A percentile compares a stretch with the other conserved stretches of the same genome.
Evolutionary conservation across 169 alveolate species (phyloP).

Genomic region (Eimeria falciformis): DNA sequence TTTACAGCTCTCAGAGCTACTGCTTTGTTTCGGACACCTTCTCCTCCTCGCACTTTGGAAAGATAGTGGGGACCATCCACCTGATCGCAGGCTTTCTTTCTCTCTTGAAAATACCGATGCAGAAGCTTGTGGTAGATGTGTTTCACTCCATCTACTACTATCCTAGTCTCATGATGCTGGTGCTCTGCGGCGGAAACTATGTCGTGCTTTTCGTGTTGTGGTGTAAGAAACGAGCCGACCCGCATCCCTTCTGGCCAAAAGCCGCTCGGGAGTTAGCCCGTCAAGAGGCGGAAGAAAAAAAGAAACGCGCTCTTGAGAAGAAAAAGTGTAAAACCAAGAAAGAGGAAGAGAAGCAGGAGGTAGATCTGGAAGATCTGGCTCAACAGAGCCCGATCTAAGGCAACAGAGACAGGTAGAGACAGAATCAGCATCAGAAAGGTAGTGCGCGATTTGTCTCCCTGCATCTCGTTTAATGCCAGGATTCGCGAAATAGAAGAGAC

Average conservation of each 20-base stretch:
- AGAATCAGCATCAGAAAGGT: not conserved
- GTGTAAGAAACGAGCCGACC: constrained; percentile 50
- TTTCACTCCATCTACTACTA: constrained; percentile 72
- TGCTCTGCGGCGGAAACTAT: constrained; percentile 68
- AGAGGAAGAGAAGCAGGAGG: constrained; percentile 1
- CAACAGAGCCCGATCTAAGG: too few relatives aligned
- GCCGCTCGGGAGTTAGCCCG: constrained; percentile 70
- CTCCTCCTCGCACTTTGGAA: constrained; percentile 73
- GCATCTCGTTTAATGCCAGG: too few relatives aligned
- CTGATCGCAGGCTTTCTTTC: constrained; percentile 73
- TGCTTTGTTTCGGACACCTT: constrained; percentile 75
- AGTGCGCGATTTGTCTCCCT: not conserved
- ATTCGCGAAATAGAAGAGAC: not conserved
- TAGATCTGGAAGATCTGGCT: not conserved
- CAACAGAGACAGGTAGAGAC: not conserved
- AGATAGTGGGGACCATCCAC: constrained; percentile 74
- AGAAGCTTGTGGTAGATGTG: constrained; percentile 73
- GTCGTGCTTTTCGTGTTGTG: constrained; percentile 49
- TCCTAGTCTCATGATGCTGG: constrained; percentile 73
- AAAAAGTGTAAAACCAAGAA: constrained; percentile 30
- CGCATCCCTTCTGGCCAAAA: constrained; percentile 79
- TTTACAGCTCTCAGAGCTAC: constrained; percentile 76
- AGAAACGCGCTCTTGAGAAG: constrained; percentile 36
- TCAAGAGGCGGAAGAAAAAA: constrained; percentile 56
- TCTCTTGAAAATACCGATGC: constrained; percentile 74